Percentiles rank a stretch among this genome's conserved stretches.
phyloP scores from a whole-genome alignment of 345 rosid species.

The Pelargonium nanum region DNA sequence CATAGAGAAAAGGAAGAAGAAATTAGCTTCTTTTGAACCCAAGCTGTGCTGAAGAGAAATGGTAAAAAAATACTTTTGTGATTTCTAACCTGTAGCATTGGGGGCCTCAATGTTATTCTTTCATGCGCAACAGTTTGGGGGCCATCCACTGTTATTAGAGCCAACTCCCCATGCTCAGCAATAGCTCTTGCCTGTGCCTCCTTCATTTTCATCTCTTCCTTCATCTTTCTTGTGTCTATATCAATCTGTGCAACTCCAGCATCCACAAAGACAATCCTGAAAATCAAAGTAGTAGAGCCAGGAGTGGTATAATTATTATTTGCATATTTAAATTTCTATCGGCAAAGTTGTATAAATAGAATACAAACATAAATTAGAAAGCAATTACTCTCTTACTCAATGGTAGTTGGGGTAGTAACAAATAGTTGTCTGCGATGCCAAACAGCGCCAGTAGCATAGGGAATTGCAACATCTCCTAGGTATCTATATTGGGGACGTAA shows the following conservation, averaged over 20 bases:
- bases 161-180: conserved; percentile 92
- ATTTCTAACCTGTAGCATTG: conserved; percentile 78
- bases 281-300: not conserved
- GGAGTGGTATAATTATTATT: not conserved
- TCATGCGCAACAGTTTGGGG: conserved; percentile 54
- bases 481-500: conserved; percentile 93
- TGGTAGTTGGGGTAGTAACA: conserved; percentile 93
- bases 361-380: conserved; percentile 1
- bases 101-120: conserved; percentile 68
- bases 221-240: conserved; percentile 74
- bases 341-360: no score
- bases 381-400: conserved; percentile 57
- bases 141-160: conserved; percentile 75
- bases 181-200: conserved; percentile 89
- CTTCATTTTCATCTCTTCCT: conserved; percentile 81
- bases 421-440: conserved; percentile 98
- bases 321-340: not conserved
- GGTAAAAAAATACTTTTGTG: no score
- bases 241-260: conserved; percentile 91
- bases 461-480: conserved; percentile 92
- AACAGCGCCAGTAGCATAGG: conserved; percentile 92
- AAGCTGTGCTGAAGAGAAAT: not conserved
- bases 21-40: not conserved
- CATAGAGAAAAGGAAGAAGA: not conserved
- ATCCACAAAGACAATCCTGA: conserved; percentile 93